A percentile compares a stretch with the other conserved stretches of the same genome.
phyloP scores from a whole-genome alignment of 495 filamentous ascomycete genomes.

The Penicillium dipodomyicola region DNA sequence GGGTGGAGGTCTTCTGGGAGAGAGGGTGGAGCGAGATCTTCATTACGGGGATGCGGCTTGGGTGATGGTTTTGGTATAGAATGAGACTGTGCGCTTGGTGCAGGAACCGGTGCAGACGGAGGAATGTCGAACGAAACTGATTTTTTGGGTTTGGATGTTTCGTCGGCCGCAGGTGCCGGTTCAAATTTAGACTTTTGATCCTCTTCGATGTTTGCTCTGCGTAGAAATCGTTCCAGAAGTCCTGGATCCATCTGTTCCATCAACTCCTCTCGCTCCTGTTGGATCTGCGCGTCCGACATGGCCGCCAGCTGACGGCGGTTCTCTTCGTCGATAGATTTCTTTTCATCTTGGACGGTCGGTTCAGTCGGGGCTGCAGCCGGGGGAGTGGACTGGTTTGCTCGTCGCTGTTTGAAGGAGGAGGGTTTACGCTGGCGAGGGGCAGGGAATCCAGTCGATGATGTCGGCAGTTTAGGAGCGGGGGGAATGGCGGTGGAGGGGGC shows the following conservation, averaged over 20 bases:
- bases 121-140: constrained; percentile 36
- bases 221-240: constrained; percentile 72
- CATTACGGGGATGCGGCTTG: constrained; percentile 21
- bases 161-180: not conserved
- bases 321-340: constrained; percentile 71
- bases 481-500: constrained; percentile 48
- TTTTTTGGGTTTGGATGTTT: constrained; percentile 23
- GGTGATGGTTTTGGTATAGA: constrained; percentile 1
- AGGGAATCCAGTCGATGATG: constrained; percentile 72
- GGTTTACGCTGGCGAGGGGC: constrained; percentile 72
- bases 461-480: constrained; percentile 59
- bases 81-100: constrained; percentile 6
- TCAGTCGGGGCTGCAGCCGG: not conserved
- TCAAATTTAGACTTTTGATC: constrained; percentile 16
- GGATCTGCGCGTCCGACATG: constrained; percentile 83
- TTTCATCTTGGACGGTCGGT: constrained; percentile 47
- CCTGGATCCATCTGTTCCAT: constrained; percentile 64
- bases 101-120: not conserved
- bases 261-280: constrained; percentile 71
- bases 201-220: constrained; percentile 76
- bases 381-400: constrained; percentile 28
- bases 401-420: constrained; percentile 76
- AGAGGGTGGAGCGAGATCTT: constrained; percentile 37
- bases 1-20: constrained; percentile 42
- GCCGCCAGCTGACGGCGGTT: constrained; percentile 69